Evolutionary conservation across 352 stramenopile genomes (phyloP).

Genomic region (Globisporangium splendens): DNA sequence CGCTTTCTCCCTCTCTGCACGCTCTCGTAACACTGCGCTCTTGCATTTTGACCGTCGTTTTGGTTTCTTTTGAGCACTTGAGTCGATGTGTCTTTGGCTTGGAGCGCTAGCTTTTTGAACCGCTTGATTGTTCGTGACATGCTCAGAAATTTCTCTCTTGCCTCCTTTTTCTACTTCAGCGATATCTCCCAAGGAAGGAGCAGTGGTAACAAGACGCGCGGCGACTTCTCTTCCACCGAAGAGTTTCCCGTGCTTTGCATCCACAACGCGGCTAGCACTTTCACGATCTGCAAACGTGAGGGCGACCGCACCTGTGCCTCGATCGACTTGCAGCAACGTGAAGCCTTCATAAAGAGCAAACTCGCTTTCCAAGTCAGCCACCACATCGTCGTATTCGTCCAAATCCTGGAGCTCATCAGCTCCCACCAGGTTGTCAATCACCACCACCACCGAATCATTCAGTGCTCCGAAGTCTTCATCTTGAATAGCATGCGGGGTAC

Average conservation of each 20-base stretch:
- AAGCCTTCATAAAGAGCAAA: background rate
- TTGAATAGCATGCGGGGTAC: background rate
- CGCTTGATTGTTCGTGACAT: background rate
- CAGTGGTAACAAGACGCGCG: conserved; percentile 5
- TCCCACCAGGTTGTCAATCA: conserved; percentile 26
- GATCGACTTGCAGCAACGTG: conserved; percentile 8
- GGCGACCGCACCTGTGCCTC: conserved; percentile 12
- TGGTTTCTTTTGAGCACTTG: conserved; percentile 6
- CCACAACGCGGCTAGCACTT: conserved; percentile 15
- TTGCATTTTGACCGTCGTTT: conserved; percentile 40
- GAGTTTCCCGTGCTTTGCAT: conserved; percentile 18
- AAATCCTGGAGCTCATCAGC: conserved; percentile 45
- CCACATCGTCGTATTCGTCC: conserved; percentile 46
- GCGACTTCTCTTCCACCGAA: conserved; percentile 35
- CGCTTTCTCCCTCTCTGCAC: background rate
- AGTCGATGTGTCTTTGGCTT: background rate
- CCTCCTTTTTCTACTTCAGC: background rate
- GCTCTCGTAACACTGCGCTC: conserved; percentile 12
- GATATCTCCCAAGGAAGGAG: background rate
- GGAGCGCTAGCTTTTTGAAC: background rate
- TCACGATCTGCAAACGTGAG: conserved; percentile 17
- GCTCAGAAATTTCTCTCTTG: background rate
- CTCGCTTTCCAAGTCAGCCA: conserved; percentile 20
- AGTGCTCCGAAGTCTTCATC: too few relatives aligned
- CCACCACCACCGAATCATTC: too few relatives aligned